Base-by-base conservation (phyloP, 2,329 filamentous ascomycete species). In the Aspergillus quadricinctus region DNA sequence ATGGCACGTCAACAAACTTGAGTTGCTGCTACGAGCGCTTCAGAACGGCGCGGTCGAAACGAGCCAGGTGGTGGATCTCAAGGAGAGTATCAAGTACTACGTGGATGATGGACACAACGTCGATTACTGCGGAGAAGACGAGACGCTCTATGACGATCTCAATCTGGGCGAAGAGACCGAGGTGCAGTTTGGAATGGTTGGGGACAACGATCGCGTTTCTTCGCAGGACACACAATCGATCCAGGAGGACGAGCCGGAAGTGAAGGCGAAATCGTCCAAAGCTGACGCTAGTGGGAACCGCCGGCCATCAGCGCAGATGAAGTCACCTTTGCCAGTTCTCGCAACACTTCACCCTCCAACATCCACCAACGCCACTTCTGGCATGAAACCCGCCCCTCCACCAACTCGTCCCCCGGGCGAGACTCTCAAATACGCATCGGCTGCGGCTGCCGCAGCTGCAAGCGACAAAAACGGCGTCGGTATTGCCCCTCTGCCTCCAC, bases 31-130 rank as follows among this genome's bases (percentile, higher is more conserved):
- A 67, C 86, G 94, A 64, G 90, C 91, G 28, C 78, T 99, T 63
- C 92, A 97, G 71, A 99, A 99, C 69, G 93, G 92, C 56, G 90
- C 88, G 61, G 84, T 97, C 64, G 93, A 97, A 56, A 83, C 88
- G 21, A 89, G 92, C 4, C 87, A 94, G 72, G 92, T 99, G 64
- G 88, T 85, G 61, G 90, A 94, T 2, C 79, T 97, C 53, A 90
- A 97, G 72, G 93, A 97, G 65, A 88, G 86, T 72, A 97, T 99
- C 73, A 88, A 88, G 66, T 97, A 97, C 77, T 99, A 97, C 72
- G 92, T 97, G 50, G 87, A 92, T 54, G 92, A 94, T 71, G 92
- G 92, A 64, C 86, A 88, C 77, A 91, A 90, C 64, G 83, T 90
- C 48, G 93, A 97, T 70, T 97, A 91, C 75, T 88, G 91, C 74